Evolutionary conservation across 2,329 filamentous ascomycete genomes (phyloP).

Genomic region (Boeremia exigua): DNA sequence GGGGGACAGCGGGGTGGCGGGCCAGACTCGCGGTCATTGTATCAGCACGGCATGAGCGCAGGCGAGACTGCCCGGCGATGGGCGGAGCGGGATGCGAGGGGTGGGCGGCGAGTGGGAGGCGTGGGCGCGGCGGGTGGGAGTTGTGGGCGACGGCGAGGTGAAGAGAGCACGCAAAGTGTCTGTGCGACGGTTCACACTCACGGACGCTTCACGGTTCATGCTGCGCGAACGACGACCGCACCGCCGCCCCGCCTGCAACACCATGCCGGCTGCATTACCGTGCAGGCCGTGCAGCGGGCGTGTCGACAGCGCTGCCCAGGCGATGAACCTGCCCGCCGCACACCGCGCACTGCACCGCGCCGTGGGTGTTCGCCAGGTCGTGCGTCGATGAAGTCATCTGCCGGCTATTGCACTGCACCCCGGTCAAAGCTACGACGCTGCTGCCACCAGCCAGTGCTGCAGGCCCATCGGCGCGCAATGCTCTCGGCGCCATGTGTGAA

Average conservation of each 20-base stretch:
- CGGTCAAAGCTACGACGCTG: conserved; percentile 11
- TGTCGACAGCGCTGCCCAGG: not conserved
- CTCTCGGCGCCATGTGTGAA: no score
- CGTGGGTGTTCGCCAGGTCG: not conserved
- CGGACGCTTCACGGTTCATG: no score
- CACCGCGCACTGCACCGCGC: not conserved
- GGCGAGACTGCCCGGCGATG: conserved; percentile 33
- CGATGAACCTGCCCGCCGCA: not conserved
- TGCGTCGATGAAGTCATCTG: conserved; percentile 16
- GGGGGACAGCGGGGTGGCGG: conserved; percentile 28
- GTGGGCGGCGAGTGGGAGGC: conserved; percentile 9
- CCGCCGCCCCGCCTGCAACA: no score
- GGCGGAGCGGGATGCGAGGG: conserved; percentile 11
- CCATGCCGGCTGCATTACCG: no score
- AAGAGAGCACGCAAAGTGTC: not conserved
- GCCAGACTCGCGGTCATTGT: conserved; percentile 39
- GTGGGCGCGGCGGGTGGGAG: not conserved
- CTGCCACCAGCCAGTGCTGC: not conserved
- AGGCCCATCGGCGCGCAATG: no score
- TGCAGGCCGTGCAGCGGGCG: no score
- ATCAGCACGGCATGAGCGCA: conserved; percentile 47
- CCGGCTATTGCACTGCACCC: conserved; percentile 7
- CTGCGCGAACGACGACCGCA: no score
- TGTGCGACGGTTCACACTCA: no score
- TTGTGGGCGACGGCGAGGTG: not conserved